These are phyloP conservation scores for Tylopilus plumbeoviolaceoides DNA, from an alignment of 768 basidiomycete genomes.

Conservation along the genomic window DNA sequence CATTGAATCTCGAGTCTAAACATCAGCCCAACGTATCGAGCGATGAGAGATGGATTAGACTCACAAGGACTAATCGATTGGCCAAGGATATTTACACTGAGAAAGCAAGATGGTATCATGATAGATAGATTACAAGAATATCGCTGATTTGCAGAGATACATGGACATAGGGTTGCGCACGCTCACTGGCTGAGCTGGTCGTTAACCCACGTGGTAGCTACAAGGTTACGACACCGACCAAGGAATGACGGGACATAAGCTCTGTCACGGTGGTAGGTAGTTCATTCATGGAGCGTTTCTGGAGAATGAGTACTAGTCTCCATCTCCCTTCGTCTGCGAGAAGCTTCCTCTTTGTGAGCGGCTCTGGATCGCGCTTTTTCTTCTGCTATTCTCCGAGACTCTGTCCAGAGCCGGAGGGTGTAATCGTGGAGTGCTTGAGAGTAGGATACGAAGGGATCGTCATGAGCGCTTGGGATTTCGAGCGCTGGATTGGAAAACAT, in stretches of 20 bases:
- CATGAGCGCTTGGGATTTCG: conserved; percentile 2
- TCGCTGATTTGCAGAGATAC: conserved; percentile 15
- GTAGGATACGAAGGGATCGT: conserved; percentile 47
- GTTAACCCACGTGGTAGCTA: conserved; percentile 11
- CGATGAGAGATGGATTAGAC: conserved; percentile 6
- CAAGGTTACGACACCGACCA: conserved; percentile 17
- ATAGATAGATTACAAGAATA: conserved; percentile 14
- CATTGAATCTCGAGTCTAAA: not conserved
- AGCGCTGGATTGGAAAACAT: conserved; percentile 18
- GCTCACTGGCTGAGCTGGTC: conserved; percentile 12
- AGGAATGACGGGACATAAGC: not conserved
- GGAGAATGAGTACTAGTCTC: not conserved
- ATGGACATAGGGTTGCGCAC: conserved; percentile 4
- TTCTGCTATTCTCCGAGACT: conserved; percentile 57
- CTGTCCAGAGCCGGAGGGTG: conserved; percentile 63
- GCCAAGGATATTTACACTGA: conserved; percentile 1
- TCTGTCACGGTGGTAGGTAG: conserved; percentile 2
- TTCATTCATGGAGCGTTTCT: conserved; percentile 15
- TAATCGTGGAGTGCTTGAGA: conserved; percentile 65
- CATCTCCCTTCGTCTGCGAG: conserved; percentile 24
- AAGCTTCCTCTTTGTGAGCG: conserved; percentile 24
- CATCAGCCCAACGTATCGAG: not conserved
- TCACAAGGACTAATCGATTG: conserved; percentile 15
- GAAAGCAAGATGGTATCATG: conserved; percentile 1
- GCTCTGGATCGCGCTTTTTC: conserved; percentile 38